Conservation (phyloP, 2,329 filamentous ascomycete species). For the Monilinia fructigena region DNA sequence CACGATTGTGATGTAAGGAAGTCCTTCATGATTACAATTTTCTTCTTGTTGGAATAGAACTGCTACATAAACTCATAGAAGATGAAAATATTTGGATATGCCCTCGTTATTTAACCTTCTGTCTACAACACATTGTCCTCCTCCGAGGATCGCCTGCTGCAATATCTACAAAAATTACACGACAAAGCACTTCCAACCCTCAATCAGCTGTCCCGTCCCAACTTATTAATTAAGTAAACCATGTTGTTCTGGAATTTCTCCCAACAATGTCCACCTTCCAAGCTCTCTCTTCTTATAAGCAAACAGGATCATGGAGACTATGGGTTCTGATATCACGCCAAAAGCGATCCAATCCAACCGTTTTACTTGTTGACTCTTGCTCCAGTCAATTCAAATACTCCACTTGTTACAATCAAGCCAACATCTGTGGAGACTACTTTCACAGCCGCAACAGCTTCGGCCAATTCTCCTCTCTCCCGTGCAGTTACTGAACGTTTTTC, state of each 20-base stretch:
- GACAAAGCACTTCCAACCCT: too few species aligned
- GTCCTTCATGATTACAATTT: not conserved
- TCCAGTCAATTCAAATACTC: constrained; percentile 64
- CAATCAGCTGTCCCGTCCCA: too few species aligned
- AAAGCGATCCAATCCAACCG: constrained; percentile 61
- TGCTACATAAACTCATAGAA: not conserved
- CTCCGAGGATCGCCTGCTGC: not conserved
- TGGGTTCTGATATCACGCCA: constrained; percentile 68
- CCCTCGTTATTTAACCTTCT: not conserved
- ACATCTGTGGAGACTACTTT: constrained; percentile 64
- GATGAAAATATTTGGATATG: not conserved
- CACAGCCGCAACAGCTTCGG: constrained; percentile 60
- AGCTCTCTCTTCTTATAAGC: constrained; percentile 65
- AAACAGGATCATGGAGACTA: constrained; percentile 63
- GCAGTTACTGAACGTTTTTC: constrained; percentile 49
- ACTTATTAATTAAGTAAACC: constrained; percentile 50
- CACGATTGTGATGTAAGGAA: not conserved
- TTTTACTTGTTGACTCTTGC: constrained; percentile 56
- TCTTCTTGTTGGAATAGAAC: not conserved
- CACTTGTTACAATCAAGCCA: constrained; percentile 55
- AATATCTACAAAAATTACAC: too few species aligned
- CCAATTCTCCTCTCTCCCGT: constrained; percentile 56
- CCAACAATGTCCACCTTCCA: constrained; percentile 55
- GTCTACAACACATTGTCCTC: not conserved
- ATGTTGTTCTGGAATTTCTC: constrained; percentile 53